These are phyloP conservation scores for Diplodia sapinea DNA, from an alignment of 2,329 filamentous ascomycete genomes.

Conservation along the genomic window DNA sequence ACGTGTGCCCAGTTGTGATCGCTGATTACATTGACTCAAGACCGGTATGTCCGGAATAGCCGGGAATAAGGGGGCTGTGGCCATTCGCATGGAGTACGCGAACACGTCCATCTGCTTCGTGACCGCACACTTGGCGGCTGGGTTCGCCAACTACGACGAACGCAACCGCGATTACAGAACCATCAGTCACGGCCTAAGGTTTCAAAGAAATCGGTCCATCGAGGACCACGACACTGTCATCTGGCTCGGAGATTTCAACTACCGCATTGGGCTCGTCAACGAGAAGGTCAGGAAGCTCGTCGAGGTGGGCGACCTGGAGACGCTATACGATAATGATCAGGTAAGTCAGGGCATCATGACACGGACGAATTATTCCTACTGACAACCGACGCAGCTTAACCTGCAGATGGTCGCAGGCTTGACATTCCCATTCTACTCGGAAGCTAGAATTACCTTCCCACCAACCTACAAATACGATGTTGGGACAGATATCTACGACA, in stretches of 20 bases:
- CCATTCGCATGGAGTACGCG: conserved; percentile 92
- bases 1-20: conserved; percentile 33
- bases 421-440: conserved; percentile 89
- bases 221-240: conserved; percentile 87
- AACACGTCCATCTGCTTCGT: conserved; percentile 94
- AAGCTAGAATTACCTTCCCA: conserved; percentile 83
- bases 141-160: conserved; percentile 96
- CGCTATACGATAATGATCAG: conserved; percentile 90
- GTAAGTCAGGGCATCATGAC: conserved; percentile 48
- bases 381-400: conserved; percentile 67
- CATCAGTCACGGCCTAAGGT: conserved; percentile 84
- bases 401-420: conserved; percentile 94
- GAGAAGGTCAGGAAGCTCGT: conserved; percentile 79
- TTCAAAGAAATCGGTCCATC: conserved; percentile 88
- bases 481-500: conserved; percentile 87
- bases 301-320: conserved; percentile 73
- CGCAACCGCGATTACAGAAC: conserved; percentile 91
- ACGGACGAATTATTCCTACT: conserved; percentile 13
- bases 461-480: conserved; percentile 97
- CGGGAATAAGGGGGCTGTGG: conserved; percentile 96
- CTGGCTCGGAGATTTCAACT: conserved; percentile 98
- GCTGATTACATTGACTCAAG: conserved; percentile 48
- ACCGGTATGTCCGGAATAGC: conserved; percentile 94
- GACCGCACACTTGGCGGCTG: conserved; percentile 93
- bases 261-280: conserved; percentile 84